Percentiles rank a stretch among this genome's conserved stretches.
phyloP scores from a whole-genome alignment of 2,329 filamentous ascomycete species.

The Calonectria ilicicola region DNA sequence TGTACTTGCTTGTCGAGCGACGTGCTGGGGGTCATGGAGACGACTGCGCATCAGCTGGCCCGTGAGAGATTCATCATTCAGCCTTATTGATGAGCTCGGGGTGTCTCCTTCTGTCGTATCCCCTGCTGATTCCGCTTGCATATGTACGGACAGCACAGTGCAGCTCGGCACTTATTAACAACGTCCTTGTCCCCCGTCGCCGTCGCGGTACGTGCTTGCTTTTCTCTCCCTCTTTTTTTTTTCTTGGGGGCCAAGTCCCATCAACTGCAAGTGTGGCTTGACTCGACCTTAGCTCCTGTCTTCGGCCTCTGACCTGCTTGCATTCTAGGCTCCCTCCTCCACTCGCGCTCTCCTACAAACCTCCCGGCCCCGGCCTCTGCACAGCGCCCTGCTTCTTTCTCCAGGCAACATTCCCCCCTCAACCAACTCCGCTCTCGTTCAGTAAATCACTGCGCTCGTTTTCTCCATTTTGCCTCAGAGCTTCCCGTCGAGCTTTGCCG shows the following conservation, averaged over 20 bases:
- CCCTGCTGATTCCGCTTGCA: slow-evolving; percentile 4
- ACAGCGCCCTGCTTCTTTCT: slow-evolving; percentile 27
- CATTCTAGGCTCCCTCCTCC: slow-evolving; percentile 39
- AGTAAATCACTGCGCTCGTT: slow-evolving; percentile 26
- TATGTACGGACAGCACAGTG: background rate
- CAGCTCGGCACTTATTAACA: background rate
- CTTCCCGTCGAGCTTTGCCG: slow-evolving; percentile 33
- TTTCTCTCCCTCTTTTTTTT: background rate
- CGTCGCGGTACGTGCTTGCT: background rate
- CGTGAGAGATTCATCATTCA: background rate
- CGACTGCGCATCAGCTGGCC: slow-evolving; percentile 6
- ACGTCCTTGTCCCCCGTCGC: background rate
- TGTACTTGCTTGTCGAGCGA: background rate
- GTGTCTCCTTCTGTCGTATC: background rate
- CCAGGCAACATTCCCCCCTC: slow-evolving; percentile 38
- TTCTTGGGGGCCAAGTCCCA: slow-evolving; percentile 16
- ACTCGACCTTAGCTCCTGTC: slow-evolving; percentile 9
- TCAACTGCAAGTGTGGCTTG: slow-evolving; percentile 19
- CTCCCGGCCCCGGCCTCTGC: slow-evolving; percentile 32
- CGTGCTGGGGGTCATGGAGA: background rate
- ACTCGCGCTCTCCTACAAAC: slow-evolving; percentile 33
- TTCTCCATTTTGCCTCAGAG: slow-evolving; percentile 28
- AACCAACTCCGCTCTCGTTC: slow-evolving; percentile 9
- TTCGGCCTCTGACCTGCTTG: slow-evolving; percentile 9
- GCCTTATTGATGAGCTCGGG: background rate